Percentiles rank a stretch among this genome's conserved stretches.
Conservation (phyloP, 176 grass and related monocot species). For the Musa beccarii region DNA sequence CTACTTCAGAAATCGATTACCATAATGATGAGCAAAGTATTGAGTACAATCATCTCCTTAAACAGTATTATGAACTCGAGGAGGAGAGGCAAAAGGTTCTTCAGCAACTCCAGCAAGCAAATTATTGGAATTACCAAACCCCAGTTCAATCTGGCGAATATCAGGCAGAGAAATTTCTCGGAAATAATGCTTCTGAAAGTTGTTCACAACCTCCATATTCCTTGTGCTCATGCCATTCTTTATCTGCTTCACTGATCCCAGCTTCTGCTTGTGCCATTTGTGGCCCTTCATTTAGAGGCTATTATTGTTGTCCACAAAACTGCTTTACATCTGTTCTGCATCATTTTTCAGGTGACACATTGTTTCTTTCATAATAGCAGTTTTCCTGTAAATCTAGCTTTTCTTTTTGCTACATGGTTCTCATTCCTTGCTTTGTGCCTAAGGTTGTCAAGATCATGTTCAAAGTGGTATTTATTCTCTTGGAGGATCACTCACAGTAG, state of each 20-base stretch:
- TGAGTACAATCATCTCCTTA: conserved; percentile 52
- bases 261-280: conserved; percentile 30
- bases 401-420: not conserved
- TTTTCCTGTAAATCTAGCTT: not conserved
- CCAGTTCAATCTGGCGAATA: conserved; percentile 29
- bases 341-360: conserved; percentile 40
- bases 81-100: conserved; percentile 61
- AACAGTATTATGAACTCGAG: conserved; percentile 72
- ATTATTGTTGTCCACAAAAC: conserved; percentile 26
- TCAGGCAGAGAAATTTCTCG: conserved; percentile 30
- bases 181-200: conserved; percentile 32
- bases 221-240: conserved; percentile 38
- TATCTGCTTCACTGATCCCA: conserved; percentile 42
- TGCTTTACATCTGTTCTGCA: conserved; percentile 26
- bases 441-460: conserved; percentile 32
- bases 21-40: conserved; percentile 28
- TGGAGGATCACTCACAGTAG: conserved; percentile 22
- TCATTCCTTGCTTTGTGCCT: not conserved
- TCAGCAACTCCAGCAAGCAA: conserved; percentile 58
- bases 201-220: conserved; percentile 26
- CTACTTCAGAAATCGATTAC: conserved; percentile 15
- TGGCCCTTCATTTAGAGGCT: conserved; percentile 27
- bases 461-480: conserved; percentile 30
- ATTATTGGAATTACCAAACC: conserved; percentile 52
- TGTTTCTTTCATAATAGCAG: not conserved